Evolutionary conservation across 106 monocot species (phyloP).

Genomic region (Dioscorea zingiberensis): DNA sequence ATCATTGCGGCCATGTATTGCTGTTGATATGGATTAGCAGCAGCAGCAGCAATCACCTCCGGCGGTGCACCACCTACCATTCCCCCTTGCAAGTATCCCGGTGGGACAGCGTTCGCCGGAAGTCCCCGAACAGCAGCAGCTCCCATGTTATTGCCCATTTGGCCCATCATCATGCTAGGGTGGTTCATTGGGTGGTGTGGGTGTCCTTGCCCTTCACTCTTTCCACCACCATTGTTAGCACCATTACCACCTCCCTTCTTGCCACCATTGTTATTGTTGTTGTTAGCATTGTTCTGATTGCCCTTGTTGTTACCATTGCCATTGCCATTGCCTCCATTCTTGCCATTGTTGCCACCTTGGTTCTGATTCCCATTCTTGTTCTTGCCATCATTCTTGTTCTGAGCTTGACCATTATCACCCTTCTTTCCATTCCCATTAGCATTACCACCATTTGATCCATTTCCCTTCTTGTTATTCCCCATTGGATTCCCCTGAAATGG

Average conservation of each 20-base stretch:
- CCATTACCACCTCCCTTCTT: not conserved
- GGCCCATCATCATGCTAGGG: constrained; percentile 16
- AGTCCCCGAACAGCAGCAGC: constrained; percentile 18
- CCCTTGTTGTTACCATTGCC: not conserved
- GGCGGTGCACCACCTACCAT: constrained; percentile 3
- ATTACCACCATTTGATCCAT: not conserved
- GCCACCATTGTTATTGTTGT: constrained; percentile 2
- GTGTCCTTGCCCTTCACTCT: not conserved
- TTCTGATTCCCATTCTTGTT: not conserved
- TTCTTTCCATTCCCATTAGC: constrained; percentile 7
- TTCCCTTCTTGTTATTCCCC: constrained; percentile 1
- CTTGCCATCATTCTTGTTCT: constrained; percentile 4
- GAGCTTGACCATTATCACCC: constrained; percentile 8
- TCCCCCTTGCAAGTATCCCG: no score
- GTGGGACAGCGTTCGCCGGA: constrained; percentile 7
- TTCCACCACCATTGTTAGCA: not conserved
- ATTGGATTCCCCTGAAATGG: not conserved
- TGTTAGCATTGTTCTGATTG: not conserved
- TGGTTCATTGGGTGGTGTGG: not conserved
- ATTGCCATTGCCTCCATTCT: constrained; percentile 4
- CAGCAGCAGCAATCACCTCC: constrained; percentile 21
- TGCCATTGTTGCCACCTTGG: constrained; percentile 4
- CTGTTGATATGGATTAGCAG: constrained; percentile 35
- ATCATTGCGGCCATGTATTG: constrained; percentile 39
- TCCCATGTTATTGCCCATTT: not conserved